A percentile compares a stretch with the other conserved stretches of the same genome.
These are phyloP conservation scores for Talaromyces islandicus DNA, from an alignment of 2,329 filamentous ascomycete species.

Conservation along the genomic window DNA sequence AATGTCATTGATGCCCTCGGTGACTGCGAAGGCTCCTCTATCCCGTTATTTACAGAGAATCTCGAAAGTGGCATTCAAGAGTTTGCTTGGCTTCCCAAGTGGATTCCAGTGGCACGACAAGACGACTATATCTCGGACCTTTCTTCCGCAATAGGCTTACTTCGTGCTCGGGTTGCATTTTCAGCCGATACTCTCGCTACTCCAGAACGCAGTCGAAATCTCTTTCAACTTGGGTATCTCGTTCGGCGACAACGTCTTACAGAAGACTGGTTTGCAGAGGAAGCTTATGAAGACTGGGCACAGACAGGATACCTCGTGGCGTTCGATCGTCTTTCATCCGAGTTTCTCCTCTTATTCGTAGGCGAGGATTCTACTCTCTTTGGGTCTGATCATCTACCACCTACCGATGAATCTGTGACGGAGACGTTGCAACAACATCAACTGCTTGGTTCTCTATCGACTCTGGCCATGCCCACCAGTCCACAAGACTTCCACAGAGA, in stretches of 20 bases:
- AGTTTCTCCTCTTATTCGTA: constrained; percentile 25
- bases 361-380: constrained; percentile 20
- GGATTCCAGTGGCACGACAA: constrained; percentile 27
- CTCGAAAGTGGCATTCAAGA: constrained; percentile 12
- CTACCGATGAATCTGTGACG: not conserved
- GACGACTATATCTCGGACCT: constrained; percentile 7
- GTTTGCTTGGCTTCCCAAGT: constrained; percentile 27
- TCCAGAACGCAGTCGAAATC: constrained; percentile 19
- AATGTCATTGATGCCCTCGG: constrained; percentile 26
- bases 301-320: constrained; percentile 31
- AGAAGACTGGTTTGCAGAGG: not conserved
- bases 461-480: constrained; percentile 5
- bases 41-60: constrained; percentile 16
- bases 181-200: constrained; percentile 16
- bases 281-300: constrained; percentile 18
- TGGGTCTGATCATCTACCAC: constrained; percentile 14
- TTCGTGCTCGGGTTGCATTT: constrained; percentile 21
- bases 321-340: constrained; percentile 27
- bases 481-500: constrained; percentile 4
- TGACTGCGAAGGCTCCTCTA: constrained; percentile 26
- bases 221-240: constrained; percentile 34
- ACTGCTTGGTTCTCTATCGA: constrained; percentile 11
- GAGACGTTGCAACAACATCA: not conserved
- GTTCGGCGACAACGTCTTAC: constrained; percentile 14
- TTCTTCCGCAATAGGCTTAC: constrained; percentile 24